Evolutionary conservation across 2,329 filamentous ascomycete genomes (phyloP).

Genomic region (Alternaria metachromatica): DNA sequence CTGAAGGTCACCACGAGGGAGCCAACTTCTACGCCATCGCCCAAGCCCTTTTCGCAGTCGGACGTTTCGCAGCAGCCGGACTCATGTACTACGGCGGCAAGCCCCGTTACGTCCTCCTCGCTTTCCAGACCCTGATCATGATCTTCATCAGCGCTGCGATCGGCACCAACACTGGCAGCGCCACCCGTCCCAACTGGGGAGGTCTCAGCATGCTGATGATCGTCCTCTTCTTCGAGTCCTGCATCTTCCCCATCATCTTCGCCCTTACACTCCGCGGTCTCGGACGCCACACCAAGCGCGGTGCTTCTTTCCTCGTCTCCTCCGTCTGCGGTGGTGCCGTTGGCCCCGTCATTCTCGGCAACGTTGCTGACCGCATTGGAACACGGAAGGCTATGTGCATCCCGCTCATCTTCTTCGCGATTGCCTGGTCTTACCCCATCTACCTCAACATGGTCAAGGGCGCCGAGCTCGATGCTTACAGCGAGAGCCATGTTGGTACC

Average conservation of each 20-base stretch:
- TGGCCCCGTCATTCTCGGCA: constrained; percentile 45
- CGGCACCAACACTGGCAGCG: constrained; percentile 38
- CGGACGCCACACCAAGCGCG: constrained; percentile 50
- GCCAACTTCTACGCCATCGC: constrained; percentile 50
- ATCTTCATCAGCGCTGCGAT: constrained; percentile 47
- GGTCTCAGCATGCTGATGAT: constrained; percentile 47
- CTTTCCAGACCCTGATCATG: constrained; percentile 47
- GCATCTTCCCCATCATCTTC: constrained; percentile 51
- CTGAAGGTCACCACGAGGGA: constrained; percentile 41
- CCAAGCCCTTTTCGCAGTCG: constrained; percentile 46
- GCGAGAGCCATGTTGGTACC: constrained; percentile 39
- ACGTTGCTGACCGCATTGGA: constrained; percentile 43
- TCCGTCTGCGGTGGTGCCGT: constrained; percentile 48
- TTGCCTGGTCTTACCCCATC: constrained; percentile 47
- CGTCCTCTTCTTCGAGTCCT: constrained; percentile 49
- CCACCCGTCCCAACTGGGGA: constrained; percentile 42
- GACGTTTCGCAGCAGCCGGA: constrained; percentile 47
- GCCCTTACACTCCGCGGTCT: constrained; percentile 47
- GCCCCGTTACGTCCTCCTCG: constrained; percentile 47
- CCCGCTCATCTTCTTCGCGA: constrained; percentile 43
- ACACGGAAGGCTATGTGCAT: constrained; percentile 47
- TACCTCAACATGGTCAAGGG: constrained; percentile 46
- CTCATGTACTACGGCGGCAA: constrained; percentile 46
- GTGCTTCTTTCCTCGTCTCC: constrained; percentile 47
- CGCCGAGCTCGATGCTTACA: constrained; percentile 46